Evolutionary conservation across 2,329 filamentous ascomycete genomes (phyloP), one percentile per base, ranked within the genome.

Genomic region (Fusarium tricinctum): DNA sequence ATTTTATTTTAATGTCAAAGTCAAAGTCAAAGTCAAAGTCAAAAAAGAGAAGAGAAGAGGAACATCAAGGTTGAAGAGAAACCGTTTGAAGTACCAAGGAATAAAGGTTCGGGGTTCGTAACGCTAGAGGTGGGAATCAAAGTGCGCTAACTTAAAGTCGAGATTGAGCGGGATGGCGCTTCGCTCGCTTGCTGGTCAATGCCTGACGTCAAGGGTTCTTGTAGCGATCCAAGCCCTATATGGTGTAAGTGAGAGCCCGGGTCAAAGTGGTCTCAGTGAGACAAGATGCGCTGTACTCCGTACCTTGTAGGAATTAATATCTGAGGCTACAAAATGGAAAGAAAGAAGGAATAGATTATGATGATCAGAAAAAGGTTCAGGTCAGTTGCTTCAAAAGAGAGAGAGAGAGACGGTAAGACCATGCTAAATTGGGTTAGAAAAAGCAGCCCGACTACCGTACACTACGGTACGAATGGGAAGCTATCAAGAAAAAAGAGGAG

Each of bases 131-230:
- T 33, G 30, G 30, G 49, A 65, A 53, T 55, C 26, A 47, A 42
- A 50, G 51, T 28, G 26, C 66, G 59, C 64, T 62, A 23, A 23
- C 23, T 23, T 23, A 57, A 55, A 44, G 35, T 42, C 13, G 46
- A 33, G 46, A 60, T 47, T 56, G 40, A 68, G 55, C 49, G 55
- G 44, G 51, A 64, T 54, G 58, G 56, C 49, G 68, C 49, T 55
- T 13, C 17, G 32, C n/a, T 54, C 32, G 39, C n/a, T 33, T 20
- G 30, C 20, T 9, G 42, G 45, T 47, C 23, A 50, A 58, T 50
- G 43, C 44, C 49, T 63, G 59, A 69, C 68, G 63, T 66, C 63
- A 68, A 53, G 55, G 57, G 48, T 53, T 49, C 44, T 47, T 28
- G 20, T 17, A 54, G 43, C 13, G 47, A 38, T 46, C 20, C 55